Base-by-base conservation (phyloP, 169 alveolate genomes). In the Neospora caninum region DNA sequence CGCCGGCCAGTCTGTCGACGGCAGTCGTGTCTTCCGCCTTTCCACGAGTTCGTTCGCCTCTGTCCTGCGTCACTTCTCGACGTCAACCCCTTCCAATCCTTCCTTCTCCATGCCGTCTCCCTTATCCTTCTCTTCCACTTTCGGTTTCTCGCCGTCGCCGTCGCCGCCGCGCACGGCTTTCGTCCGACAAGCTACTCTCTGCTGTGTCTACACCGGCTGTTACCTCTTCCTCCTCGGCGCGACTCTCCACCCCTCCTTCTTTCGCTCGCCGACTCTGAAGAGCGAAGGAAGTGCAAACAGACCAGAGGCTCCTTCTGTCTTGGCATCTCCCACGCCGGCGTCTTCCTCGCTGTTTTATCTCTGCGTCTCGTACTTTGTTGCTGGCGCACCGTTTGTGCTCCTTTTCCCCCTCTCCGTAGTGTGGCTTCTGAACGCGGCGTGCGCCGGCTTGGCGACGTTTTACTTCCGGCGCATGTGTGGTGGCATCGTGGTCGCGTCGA, bases 171-270 rank as follows among this genome's bases (percentile, higher is more conserved):
- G 34, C 4, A 7, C 82, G 39, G 34, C 82, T 18, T 29, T 20
- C 38, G 6, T 69, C 82, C 34, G n/a, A 4, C 86, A 78, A 16
- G 86, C 49, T 18, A 43, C 86, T 2, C 22, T 78, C 86, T 78
- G 39, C n/a, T 78, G 43, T 78, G 43, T 78, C 22, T 78, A 9
- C 45, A 78, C 86, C 22, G 86, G 86, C 29, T 36, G 39, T 25
- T 78, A 78, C 86, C 10, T 78, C 43, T 78, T 78, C 45, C 86
- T 78, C 31, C 86, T 78, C 43, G 86, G 86, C 86, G 86, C 86
- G 43, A 4, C 86, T 43, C 31, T 38, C 86, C 45, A n/a, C 20
- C n/a, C 31, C 45, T 13, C 45, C 45, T 13, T 78, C 45, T 16
- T 29, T 38, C 42, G 27, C 73, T 27, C 73, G 73, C 16, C n/a